Evolutionary conservation across 2,329 filamentous ascomycete species (phyloP).

Genomic region (Penicillium janthinellum): DNA sequence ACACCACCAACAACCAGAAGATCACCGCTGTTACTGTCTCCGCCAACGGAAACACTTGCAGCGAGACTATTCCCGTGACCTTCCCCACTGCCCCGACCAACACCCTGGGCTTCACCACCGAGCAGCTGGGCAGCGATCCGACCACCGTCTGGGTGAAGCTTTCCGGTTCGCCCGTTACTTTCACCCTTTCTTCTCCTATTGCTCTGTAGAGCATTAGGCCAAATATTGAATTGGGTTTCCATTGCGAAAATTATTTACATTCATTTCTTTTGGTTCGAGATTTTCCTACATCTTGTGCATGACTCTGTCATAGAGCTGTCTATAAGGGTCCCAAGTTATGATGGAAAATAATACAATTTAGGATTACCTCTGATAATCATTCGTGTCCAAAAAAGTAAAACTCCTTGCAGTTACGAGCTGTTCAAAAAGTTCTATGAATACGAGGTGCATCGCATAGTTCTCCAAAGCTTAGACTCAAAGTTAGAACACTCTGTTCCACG

Average conservation of each 20-base stretch:
- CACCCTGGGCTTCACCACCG: slow-evolving; percentile 49
- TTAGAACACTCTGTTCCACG: neutral
- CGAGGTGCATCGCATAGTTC: neutral
- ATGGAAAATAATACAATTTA: neutral
- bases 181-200: slow-evolving; percentile 46
- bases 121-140: slow-evolving; percentile 59
- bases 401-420: neutral
- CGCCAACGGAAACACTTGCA: slow-evolving; percentile 54
- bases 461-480: neutral
- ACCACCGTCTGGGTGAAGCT: slow-evolving; percentile 55
- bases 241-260: neutral
- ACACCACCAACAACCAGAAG: slow-evolving; percentile 46
- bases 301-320: neutral
- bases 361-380: neutral
- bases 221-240: neutral
- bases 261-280: neutral
- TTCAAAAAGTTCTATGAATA: neutral
- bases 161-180: slow-evolving; percentile 48
- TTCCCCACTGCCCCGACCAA: slow-evolving; percentile 51
- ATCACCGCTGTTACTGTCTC: slow-evolving; percentile 57
- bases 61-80: slow-evolving; percentile 57
- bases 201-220: slow-evolving; percentile 25
- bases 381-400: neutral
- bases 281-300: neutral
- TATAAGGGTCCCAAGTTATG: neutral